Conservation (phyloP, 139 green algal genomes). For the Klebsormidium nitens region DNA sequence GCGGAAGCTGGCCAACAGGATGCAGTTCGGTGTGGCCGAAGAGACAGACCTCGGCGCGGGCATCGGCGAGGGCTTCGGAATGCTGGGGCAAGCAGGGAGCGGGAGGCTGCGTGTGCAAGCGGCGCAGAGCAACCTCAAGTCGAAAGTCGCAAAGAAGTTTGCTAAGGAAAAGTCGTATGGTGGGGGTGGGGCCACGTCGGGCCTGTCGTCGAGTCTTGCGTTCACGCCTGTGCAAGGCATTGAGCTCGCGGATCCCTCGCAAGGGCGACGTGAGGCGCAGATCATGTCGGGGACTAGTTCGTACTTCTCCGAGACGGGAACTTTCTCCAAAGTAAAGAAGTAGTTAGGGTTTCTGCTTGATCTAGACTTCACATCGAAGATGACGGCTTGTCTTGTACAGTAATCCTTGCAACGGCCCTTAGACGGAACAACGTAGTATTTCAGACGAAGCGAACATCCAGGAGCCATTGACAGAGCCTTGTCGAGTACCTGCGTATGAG, state of each 20-base stretch:
- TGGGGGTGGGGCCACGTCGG: conserved; percentile 51
- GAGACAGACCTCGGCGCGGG: conserved; percentile 63
- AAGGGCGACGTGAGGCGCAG: conserved; percentile 23
- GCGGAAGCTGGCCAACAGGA: conserved; percentile 86
- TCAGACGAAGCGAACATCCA: no score
- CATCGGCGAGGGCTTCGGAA: conserved; percentile 59
- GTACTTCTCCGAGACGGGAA: conserved; percentile 82
- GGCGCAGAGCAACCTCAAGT: conserved; percentile 38
- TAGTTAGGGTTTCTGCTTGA: no score
- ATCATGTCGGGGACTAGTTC: conserved; percentile 59
- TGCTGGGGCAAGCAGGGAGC: conserved; percentile 77
- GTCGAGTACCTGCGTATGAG: no score
- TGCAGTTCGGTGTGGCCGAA: conserved; percentile 87
- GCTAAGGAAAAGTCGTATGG: conserved; percentile 43
- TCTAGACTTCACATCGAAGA: no score
- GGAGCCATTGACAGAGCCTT: no score
- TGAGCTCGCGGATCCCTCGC: conserved; percentile 81
- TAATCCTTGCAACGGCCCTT: no score
- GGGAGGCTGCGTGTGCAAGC: conserved; percentile 9
- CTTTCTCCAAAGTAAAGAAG: conserved; percentile 53
- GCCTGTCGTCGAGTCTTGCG: conserved; percentile 77
- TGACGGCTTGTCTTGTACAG: no score
- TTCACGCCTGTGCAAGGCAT: conserved; percentile 97
- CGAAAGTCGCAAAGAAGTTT: conserved; percentile 39
- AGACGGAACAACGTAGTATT: no score